Evolutionary conservation across 2,329 filamentous ascomycete species (phyloP).

Genomic region (Pyrenophora teres): DNA sequence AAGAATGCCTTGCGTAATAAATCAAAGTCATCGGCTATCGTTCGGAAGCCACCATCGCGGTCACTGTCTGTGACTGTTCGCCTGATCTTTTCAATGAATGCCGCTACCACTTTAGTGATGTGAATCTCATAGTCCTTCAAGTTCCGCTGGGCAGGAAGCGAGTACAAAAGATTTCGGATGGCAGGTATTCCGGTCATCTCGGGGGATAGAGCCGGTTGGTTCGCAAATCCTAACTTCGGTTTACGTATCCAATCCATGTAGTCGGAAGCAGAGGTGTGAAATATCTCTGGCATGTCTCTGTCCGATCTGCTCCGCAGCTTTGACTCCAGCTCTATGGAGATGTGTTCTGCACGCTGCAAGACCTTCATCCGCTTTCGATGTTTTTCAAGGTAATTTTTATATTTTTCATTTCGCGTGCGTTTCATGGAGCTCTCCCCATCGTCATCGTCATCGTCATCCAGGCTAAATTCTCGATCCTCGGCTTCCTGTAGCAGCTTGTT

Average conservation of each 20-base stretch:
- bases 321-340: conserved; percentile 11
- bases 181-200: conserved; percentile 23
- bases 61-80: conserved; percentile 11
- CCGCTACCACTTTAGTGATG: conserved; percentile 6
- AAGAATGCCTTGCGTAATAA: background rate
- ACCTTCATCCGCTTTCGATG: conserved; percentile 12
- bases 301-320: conserved; percentile 10
- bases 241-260: conserved; percentile 27
- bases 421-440: background rate
- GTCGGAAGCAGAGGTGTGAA: conserved; percentile 22
- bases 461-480: background rate
- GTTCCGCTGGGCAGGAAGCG: conserved; percentile 21
- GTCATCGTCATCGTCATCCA: conserved; percentile 2
- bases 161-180: conserved; percentile 18
- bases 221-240: conserved; percentile 13
- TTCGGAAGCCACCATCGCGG: conserved; percentile 18
- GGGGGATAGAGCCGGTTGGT: conserved; percentile 16
- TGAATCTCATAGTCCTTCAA: conserved; percentile 16
- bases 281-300: conserved; percentile 3
- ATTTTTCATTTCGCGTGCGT: conserved; percentile 1
- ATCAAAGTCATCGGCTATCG: conserved; percentile 23
- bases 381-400: conserved; percentile 19
- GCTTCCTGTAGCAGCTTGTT: background rate
- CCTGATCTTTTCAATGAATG: conserved; percentile 22
- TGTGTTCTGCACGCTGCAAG: conserved; percentile 8